Evolutionary conservation across 1,284 basidiomycete genomes (phyloP), one percentile per base, ranked within the genome.

Genomic region (Rhizopogon parksii): DNA sequence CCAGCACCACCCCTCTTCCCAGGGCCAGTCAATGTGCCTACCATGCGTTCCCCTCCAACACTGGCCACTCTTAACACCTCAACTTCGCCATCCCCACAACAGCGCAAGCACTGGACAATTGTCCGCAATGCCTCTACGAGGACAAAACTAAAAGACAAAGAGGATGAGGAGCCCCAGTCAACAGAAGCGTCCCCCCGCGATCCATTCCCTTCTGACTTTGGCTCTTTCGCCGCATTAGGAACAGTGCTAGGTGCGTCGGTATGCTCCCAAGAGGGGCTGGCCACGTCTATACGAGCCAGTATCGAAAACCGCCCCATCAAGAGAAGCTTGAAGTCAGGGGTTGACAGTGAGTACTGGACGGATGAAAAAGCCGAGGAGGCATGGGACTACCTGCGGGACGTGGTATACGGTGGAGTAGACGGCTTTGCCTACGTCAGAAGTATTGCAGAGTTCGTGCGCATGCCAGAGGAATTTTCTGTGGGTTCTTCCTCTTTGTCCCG

Each of bases 401-500:
- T 87, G 6, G 85, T 88, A 0, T 89, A 88, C 59, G 87, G 87
- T 0, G 85, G 87, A 35, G 70, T 78, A 0, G 83, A 85, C 53
- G 87, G 86, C 1, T 67, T 81, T 24, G 85, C 86, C 5, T 88
- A 88, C 62, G 74, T 83, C 45, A 71, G 82, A 53, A 89, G 87
- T 61, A 59, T 89, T 45, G 85, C 85, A 21, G 81, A 85, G 63
- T 89, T 89, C 57, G 71, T 83, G 36, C 60, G 63, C 11, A 60
- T 59, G 12, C 54, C 57, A 9, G 36, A 40, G 7, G 30, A 45
- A 7, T 9, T n/a, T 21, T n/a, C 17, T 34, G 42, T 45, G 42
- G 8, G 42, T 45, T 4, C 6, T 4, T n/a, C n/a, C 25, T 9
- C 25, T 4, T 8, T 34, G 17, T 30, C 6, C 17, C 15, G 30